A percentile compares a stretch with the other conserved stretches of the same genome.
Conservation (phyloP, 2,329 filamentous ascomycete genomes). For the Pseudogymnoascus verrucosus region DNA sequence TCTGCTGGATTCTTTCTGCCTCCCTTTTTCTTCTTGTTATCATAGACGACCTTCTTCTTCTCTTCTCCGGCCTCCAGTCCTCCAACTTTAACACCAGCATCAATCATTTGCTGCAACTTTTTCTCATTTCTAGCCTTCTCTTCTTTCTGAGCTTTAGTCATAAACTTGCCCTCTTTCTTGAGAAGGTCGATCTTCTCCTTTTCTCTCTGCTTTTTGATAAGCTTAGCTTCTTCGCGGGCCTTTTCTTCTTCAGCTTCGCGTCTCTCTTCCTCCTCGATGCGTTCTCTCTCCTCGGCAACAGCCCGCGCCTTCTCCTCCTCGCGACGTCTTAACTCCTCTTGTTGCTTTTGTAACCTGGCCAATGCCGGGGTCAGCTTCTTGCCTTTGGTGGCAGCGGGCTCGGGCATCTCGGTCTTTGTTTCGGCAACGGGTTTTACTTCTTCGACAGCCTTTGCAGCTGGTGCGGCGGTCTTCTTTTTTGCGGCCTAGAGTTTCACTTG, state of each 20-base stretch:
- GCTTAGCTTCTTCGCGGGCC: conserved; percentile 64
- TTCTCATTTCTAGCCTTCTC: conserved; percentile 71
- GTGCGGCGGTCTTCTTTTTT: conserved; percentile 64
- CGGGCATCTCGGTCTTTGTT: conserved; percentile 40
- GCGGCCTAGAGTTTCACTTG: conserved; percentile 48
- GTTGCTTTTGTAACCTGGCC: conserved; percentile 68
- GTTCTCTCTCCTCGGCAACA: conserved; percentile 55
- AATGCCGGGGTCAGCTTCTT: conserved; percentile 82
- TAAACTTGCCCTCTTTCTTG: conserved; percentile 79
- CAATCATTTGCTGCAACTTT: conserved; percentile 79
- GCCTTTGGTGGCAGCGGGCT: conserved; percentile 59
- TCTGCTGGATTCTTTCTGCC: conserved; percentile 42
- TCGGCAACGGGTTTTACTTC: conserved; percentile 43
- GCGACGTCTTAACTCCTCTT: conserved; percentile 62
- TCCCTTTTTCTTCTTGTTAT: conserved; percentile 70
- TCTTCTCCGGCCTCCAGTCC: conserved; percentile 46
- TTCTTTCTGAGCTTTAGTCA: conserved; percentile 79
- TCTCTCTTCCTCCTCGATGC: conserved; percentile 58
- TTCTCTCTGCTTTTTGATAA: conserved; percentile 75
- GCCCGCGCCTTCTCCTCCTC: conserved; percentile 56
- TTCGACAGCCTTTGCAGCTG: conserved; percentile 48
- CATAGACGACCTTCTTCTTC: conserved; percentile 66
- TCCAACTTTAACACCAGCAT: conserved; percentile 65
- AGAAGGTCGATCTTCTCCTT: conserved; percentile 80
- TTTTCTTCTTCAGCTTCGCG: conserved; percentile 59